Percentiles rank a stretch among this genome's conserved stretches.
These are phyloP conservation scores for Psilocybe mexicana DNA, from an alignment of 1,284 basidiomycete species.

Conservation along the genomic window DNA sequence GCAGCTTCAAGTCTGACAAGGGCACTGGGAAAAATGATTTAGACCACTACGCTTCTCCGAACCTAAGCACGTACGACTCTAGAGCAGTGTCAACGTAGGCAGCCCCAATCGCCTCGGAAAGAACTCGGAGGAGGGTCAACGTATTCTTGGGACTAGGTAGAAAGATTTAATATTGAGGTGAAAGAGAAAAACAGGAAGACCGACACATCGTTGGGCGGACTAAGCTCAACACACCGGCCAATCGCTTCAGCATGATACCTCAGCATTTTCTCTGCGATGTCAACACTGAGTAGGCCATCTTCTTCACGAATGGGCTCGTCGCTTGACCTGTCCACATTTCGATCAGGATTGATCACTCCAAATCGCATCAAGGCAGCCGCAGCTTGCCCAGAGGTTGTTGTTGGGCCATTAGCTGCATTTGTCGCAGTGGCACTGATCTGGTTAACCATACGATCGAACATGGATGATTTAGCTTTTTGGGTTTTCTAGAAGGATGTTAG, in stretches of 20 bases:
- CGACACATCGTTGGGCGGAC: slow-evolving; percentile 78
- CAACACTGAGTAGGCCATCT: slow-evolving; percentile 78
- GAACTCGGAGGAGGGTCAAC: slow-evolving; percentile 80
- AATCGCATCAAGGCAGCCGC: slow-evolving; percentile 82
- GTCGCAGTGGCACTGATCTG: slow-evolving; percentile 83
- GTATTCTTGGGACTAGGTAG: slow-evolving; percentile 81
- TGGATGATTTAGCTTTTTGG: slow-evolving; percentile 82
- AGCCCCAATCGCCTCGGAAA: slow-evolving; percentile 87
- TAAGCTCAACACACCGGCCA: slow-evolving; percentile 89
- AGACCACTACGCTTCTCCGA: slow-evolving; percentile 9
- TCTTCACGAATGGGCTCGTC: slow-evolving; percentile 78
- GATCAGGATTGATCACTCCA: slow-evolving; percentile 68
- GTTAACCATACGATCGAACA: slow-evolving; percentile 91
- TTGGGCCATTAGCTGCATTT: slow-evolving; percentile 54
- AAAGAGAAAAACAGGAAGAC: slow-evolving; percentile 29
- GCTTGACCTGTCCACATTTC: slow-evolving; percentile 49
- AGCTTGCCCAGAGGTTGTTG: slow-evolving; percentile 74
- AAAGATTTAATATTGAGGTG: not conserved
- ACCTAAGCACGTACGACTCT: slow-evolving; percentile 70
- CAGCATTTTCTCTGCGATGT: slow-evolving; percentile 85
- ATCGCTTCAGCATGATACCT: slow-evolving; percentile 97
- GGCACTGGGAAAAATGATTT: slow-evolving; percentile 47
- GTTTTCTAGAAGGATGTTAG: slow-evolving; percentile 51
- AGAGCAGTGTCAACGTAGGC: slow-evolving; percentile 91
- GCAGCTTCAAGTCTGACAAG: slow-evolving; percentile 69